Base-by-base conservation (phyloP, 164 flowering plant genomes). In the Stephania japonica region DNA sequence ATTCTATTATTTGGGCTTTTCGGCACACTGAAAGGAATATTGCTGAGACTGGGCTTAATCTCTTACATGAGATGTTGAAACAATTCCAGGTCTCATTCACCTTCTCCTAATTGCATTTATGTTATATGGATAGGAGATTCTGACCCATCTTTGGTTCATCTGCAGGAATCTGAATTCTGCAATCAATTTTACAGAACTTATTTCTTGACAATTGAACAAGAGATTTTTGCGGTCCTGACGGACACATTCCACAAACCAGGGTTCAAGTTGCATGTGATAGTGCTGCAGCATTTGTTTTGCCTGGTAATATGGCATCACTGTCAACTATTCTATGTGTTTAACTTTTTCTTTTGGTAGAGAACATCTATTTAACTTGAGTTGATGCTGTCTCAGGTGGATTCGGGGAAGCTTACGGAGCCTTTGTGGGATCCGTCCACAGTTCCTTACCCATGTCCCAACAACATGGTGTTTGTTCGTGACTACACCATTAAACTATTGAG, bases 161-260 rank as follows among this genome's bases (percentile, higher is more conserved):
- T 73, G 19, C 89, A 95, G 99, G 82, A 73, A 65, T 93, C 99
- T 1, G 97, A 96, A 80, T 96, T 93, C 75, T 89, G 99, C 77
- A 89, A 93, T 79, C 97, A 93, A 68, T 96, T 96, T 82, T 92
- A 88, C 77, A 81, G 87, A 71, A 83, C 90, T 4, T 96, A 96
- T 82, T 96, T 90, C 72, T 16, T 93, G 82, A 85, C 86, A 19
- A 96, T 92, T 6, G 97, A 89, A 85, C 98, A 93, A 88, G 99
- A 96, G 78, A 93, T 91, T 61, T 96, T 96, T 93, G 98, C 98
- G 24, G 99, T 96, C 47, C 81, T 96, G 82, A 93, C 99, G 0
- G 99, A 96, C 83, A 96, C 99, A 68, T 96, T 96, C 76, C 99
- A 96, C 79, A 96, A 96, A 74, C 99, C 98, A 70, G 99, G 99